A percentile compares a stretch with the other conserved stretches of the same genome.
phyloP scores from a whole-genome alignment of 2,329 filamentous ascomycete genomes.

The Sporothrix pallida region DNA sequence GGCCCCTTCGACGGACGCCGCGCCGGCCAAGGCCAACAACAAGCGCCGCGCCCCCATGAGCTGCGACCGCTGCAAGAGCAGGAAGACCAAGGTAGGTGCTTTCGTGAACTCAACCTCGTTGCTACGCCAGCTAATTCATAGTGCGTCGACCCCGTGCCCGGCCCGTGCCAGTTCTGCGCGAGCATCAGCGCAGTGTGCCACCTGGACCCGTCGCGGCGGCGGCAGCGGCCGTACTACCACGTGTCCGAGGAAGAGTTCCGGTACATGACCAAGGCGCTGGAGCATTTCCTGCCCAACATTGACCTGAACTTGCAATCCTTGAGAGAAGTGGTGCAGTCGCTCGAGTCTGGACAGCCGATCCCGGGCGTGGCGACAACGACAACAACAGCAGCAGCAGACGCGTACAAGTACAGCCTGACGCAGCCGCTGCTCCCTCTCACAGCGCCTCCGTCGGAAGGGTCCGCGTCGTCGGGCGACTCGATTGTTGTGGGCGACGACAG shows the following conservation, averaged over 20 bases:
- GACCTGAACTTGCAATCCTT: slow-evolving; percentile 41
- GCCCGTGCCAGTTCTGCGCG: slow-evolving; percentile 42
- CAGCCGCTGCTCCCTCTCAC: neutral
- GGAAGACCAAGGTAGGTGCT: slow-evolving; percentile 43
- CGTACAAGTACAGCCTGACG: neutral
- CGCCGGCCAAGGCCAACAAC: slow-evolving; percentile 27
- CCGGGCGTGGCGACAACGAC: neutral
- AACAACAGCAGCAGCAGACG: neutral
- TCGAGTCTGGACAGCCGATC: slow-evolving; percentile 27
- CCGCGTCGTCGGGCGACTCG: slow-evolving; percentile 32
- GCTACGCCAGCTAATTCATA: neutral
- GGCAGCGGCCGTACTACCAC: slow-evolving; percentile 44
- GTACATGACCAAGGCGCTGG: slow-evolving; percentile 42
- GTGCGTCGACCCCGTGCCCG: slow-evolving; percentile 40
- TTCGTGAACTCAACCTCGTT: too few species aligned
- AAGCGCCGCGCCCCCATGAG: slow-evolving; percentile 43
- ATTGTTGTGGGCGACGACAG: slow-evolving; percentile 28
- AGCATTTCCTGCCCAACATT: slow-evolving; percentile 42
- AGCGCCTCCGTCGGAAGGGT: slow-evolving; percentile 9
- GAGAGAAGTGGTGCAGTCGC: slow-evolving; percentile 36
- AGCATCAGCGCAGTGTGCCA: slow-evolving; percentile 42
- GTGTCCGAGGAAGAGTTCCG: slow-evolving; percentile 43
- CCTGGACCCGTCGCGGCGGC: slow-evolving; percentile 41
- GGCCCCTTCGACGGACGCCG: neutral
- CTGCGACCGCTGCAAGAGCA: slow-evolving; percentile 43